Base-by-base conservation (phyloP, 2,329 filamentous ascomycete species). In the Pochonia chlamydosporia region DNA sequence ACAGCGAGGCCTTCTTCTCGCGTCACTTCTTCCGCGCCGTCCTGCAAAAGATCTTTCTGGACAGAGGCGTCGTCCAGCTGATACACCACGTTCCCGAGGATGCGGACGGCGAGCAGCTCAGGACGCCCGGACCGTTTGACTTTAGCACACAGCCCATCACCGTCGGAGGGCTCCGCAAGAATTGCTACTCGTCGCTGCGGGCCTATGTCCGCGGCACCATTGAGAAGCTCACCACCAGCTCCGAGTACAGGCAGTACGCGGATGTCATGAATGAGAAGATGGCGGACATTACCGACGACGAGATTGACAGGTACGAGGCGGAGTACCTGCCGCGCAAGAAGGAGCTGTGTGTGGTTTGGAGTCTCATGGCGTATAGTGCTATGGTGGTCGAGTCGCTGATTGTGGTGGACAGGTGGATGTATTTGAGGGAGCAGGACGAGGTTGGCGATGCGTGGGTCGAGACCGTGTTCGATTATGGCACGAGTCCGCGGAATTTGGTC, bases 331-430 rank as follows among this genome's bases (percentile, higher is more conserved):
- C 75, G 33, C 75, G 85, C 46, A 89, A 86, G 69, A 87, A 89
- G 57, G 86, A 96, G 60, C 70, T 99, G 33, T 89, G 86, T 59
- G 78, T 95, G 7, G 81, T 95, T 49, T 99, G 93, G 93, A 89
- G 82, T 56, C 65, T 99, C 58, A 99, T 99, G 92, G 91, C 93
- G 1, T 96, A 96, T 59, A 95, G 89, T 63, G 91, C 92, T 3
- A 82, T 82, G 18, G 85, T 96, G 4, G 84, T 95, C 3, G 93
- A 99, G 71, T 89, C 89, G 26, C 72, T 95, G 49, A 92, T 99
- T 58, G 89, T 95, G 44, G 81, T 85, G 40, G 93, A 99, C 72
- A 78, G 93, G 40, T 99, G 89, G 87, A 71, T 87, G 52, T 99
- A 85, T 69, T 71, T 99, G 55, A 78, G 74, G 49, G 92, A 99